Percentiles rank a stretch among this genome's conserved stretches.
Conservation (phyloP, 192 early-diverging fungal genomes). For the Coemansia sp. region DNA sequence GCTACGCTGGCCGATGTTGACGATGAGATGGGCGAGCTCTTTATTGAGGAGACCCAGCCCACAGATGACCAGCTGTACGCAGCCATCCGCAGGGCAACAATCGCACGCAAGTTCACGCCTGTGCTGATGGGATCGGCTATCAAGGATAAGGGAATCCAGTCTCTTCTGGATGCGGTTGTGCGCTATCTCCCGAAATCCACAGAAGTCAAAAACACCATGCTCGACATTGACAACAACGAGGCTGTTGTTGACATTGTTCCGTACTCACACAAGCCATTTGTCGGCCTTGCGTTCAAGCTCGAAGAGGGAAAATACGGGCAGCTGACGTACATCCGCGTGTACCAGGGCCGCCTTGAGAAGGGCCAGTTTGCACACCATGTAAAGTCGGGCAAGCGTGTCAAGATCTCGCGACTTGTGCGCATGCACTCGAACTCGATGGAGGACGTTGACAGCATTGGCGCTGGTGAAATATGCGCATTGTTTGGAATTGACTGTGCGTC, state of each 20-base stretch:
- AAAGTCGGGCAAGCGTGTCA: constrained; percentile 89
- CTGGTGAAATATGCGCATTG: constrained; percentile 97
- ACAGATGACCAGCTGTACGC: constrained; percentile 66
- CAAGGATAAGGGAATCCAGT: constrained; percentile 82
- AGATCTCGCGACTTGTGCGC: constrained; percentile 92
- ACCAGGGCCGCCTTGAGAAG: constrained; percentile 87
- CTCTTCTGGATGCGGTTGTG: constrained; percentile 70
- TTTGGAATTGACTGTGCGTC: constrained; percentile 97
- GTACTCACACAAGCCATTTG: constrained; percentile 70
- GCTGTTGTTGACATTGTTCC: constrained; percentile 61
- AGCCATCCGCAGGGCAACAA: constrained; percentile 78
- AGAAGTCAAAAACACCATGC: constrained; percentile 71
- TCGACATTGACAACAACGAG: constrained; percentile 70
- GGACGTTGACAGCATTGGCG: constrained; percentile 88
- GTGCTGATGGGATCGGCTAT: constrained; percentile 84
- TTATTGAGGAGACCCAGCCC: constrained; percentile 72
- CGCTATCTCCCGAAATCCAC: constrained; percentile 71
- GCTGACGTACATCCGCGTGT: constrained; percentile 95
- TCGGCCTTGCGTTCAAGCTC: constrained; percentile 85
- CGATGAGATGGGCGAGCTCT: constrained; percentile 80
- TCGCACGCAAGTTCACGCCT: constrained; percentile 78
- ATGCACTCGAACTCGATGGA: constrained; percentile 99
- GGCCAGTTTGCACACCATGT: constrained; percentile 88
- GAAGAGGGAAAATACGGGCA: constrained; percentile 96
- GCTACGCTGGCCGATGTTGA: constrained; percentile 80